phyloP scores from a whole-genome alignment of 257 asterid genomes.

The Leonotis leonurus region DNA sequence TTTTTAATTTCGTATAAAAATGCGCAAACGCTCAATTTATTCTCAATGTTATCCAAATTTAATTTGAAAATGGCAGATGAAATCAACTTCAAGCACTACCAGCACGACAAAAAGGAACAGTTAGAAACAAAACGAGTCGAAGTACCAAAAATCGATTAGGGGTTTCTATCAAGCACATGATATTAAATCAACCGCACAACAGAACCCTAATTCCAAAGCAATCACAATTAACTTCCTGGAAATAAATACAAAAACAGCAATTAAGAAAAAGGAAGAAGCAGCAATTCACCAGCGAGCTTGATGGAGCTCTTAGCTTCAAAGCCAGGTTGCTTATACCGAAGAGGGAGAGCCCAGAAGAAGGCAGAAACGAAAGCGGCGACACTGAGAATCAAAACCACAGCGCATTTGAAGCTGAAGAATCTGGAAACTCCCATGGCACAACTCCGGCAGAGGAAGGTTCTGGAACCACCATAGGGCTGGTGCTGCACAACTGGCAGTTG shows the following conservation, averaged over 20 bases:
- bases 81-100: too few species aligned
- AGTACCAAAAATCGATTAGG: background rate
- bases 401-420: constrained; percentile 50
- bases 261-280: background rate
- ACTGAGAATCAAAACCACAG: constrained; percentile 41
- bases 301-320: constrained; percentile 55
- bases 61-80: too few species aligned
- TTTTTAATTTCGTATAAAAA: too few species aligned
- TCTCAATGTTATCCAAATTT: background rate
- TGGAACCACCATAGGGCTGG: constrained; percentile 29
- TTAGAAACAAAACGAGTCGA: background rate
- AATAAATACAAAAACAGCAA: too few species aligned
- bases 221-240: constrained; percentile 8
- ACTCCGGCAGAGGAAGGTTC: constrained; percentile 42
- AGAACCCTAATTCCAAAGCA: constrained; percentile 10
- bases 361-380: constrained; percentile 50
- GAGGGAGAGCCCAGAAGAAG: constrained; percentile 48
- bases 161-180: background rate
- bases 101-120: background rate
- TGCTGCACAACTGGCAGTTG: constrained; percentile 57
- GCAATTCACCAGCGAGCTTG: constrained; percentile 44
- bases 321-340: constrained; percentile 24
- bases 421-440: constrained; percentile 33
- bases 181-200: background rate
- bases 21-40: too few species aligned